These are phyloP conservation scores for Penicillium sp. DNA, from an alignment of 2,329 filamentous ascomycete species.

Conservation along the genomic window DNA sequence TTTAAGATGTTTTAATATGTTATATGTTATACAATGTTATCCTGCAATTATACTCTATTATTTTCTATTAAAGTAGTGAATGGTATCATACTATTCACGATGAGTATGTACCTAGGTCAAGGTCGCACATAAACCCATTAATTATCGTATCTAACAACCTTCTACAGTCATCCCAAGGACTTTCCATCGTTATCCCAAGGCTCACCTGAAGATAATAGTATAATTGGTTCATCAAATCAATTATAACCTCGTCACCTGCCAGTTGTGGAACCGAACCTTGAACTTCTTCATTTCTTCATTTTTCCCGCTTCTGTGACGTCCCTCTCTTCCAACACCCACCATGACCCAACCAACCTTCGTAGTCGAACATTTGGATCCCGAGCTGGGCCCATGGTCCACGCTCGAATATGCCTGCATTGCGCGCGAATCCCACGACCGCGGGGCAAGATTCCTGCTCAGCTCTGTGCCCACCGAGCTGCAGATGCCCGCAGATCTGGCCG, in stretches of 20 bases:
- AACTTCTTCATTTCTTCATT: not conserved
- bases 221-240: not conserved
- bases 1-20: not conserved
- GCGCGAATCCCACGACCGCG: constrained; percentile 68
- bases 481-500: constrained; percentile 60
- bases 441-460: constrained; percentile 74
- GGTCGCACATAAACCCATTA: not conserved
- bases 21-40: not conserved
- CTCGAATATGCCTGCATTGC: constrained; percentile 91
- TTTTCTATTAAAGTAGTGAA: too few relatives aligned
- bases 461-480: constrained; percentile 70
- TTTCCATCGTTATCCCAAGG: not conserved
- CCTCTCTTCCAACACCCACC: not conserved
- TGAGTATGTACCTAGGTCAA: too few relatives aligned
- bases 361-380: constrained; percentile 93
- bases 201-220: not conserved
- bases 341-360: constrained; percentile 63
- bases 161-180: not conserved
- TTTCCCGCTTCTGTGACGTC: constrained; percentile 2
- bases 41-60: not conserved
- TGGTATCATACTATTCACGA: too few relatives aligned
- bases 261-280: constrained; percentile 8
- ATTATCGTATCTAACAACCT: not conserved
- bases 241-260: not conserved
- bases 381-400: constrained; percentile 90